A percentile compares a stretch with the other conserved stretches of the same genome.
phyloP scores from a whole-genome alignment of 2,329 filamentous ascomycete species.

The Penicillium sp. region DNA sequence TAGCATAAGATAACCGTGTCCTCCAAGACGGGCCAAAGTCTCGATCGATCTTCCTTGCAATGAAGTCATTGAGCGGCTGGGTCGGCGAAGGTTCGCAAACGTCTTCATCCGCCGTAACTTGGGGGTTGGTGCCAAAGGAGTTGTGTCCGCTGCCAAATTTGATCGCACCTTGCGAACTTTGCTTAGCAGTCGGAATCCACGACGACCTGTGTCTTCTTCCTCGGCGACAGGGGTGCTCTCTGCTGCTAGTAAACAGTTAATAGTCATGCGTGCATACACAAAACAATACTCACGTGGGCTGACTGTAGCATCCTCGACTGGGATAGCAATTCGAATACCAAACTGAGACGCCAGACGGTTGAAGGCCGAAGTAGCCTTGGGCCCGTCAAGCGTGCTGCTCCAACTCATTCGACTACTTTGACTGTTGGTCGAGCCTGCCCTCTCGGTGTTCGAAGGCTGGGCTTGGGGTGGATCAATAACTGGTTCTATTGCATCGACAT shows the following conservation, averaged over 20 bases:
- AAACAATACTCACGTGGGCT: slow-evolving; percentile 8
- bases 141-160: slow-evolving; percentile 27
- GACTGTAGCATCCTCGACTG: slow-evolving; percentile 5
- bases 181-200: slow-evolving; percentile 25
- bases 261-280: neutral
- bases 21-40: slow-evolving; percentile 45
- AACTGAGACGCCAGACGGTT: slow-evolving; percentile 31
- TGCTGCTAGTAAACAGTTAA: slow-evolving; percentile 2
- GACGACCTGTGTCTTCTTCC: slow-evolving; percentile 12
- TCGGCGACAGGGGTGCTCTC: neutral
- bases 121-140: slow-evolving; percentile 14
- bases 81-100: slow-evolving; percentile 34
- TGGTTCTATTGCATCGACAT: neutral
- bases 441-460: neutral
- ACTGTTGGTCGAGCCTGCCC: neutral
- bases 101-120: slow-evolving; percentile 43
- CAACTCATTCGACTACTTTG: neutral
- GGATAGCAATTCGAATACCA: slow-evolving; percentile 21
- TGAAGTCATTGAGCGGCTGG: slow-evolving; percentile 30
- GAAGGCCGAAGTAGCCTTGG: slow-evolving; percentile 29
- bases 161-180: slow-evolving; percentile 40
- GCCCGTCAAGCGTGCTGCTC: slow-evolving; percentile 25
- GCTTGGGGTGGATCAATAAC: neutral
- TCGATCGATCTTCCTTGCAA: slow-evolving; percentile 41
- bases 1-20: slow-evolving; percentile 40